Base-by-base conservation (phyloP, 2,329 filamentous ascomycete species). In the Ascocoryne sarcoides region DNA sequence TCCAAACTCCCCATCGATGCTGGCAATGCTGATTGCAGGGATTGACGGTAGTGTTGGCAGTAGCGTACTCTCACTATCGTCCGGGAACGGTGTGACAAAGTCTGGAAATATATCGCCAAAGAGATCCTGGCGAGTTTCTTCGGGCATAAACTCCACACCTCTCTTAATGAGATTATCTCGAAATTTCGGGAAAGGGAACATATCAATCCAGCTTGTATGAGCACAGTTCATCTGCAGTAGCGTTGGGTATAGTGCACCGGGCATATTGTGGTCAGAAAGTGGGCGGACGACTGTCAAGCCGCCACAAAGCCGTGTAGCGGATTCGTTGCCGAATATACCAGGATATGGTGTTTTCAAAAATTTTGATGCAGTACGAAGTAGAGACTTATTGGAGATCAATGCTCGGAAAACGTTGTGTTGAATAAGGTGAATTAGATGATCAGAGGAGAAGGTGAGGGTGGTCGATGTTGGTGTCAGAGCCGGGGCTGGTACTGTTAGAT, bases 131-230 rank as follows among this genome's bases (percentile, higher is more conserved):
- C 32, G 18, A 26, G 45, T 35, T 21, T 48, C 39, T 26, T 40
- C 36, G 21, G 32, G 43, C 7, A 39, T 44, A 36, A 49, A 45
- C 8, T 39, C 26, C 8, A 21, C 39, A 16, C 40, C 44, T 17
- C 33, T 43, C 35, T 32, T 38, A 28, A 51, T 48, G n/a, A 51
- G 33, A 36, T 51, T 51, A 35, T 51, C 45, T 41, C 48, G 42
- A 38, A 50, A 43, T n/a, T 35, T 39, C 8, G 44, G 44, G 29
- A 50, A 51, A 33, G 48, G 48, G 31, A 51, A 45, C 26, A 46
- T 41, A 38, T 49, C 32, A 10, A 51, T 46, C 36, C 39, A 38
- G 26, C 29, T 19, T 10, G 45, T 34, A 15, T 51, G 38, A 36
- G 28, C 23, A 28, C 31, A 32, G 16, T 23, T 43, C 37, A 43